phyloP scores from a whole-genome alignment of 1,284 basidiomycete genomes.

The Malassezia restricta region DNA sequence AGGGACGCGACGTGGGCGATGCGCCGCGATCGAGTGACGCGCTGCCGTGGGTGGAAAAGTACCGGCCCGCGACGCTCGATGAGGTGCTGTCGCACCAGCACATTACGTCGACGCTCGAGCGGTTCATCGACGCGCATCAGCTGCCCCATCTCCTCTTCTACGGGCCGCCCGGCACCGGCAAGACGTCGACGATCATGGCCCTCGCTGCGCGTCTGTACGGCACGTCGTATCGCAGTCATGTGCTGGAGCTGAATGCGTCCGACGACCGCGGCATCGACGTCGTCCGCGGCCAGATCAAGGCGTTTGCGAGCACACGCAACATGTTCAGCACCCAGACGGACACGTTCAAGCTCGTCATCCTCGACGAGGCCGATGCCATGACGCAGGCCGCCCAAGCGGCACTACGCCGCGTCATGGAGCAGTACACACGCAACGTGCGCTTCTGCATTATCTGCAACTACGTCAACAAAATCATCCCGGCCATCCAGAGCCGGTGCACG shows the following conservation, averaged over 20 bases:
- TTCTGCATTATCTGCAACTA: slow-evolving; percentile 99
- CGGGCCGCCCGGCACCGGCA: slow-evolving; percentile 91
- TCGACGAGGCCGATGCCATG: slow-evolving; percentile 99
- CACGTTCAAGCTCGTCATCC: slow-evolving; percentile 82
- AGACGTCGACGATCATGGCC: slow-evolving; percentile 94
- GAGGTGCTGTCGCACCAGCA: slow-evolving; percentile 44
- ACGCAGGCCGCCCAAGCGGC: slow-evolving; percentile 93
- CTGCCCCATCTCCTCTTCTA: slow-evolving; percentile 93
- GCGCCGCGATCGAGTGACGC: neutral
- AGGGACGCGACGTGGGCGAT: slow-evolving; percentile 3
- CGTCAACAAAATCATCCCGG: slow-evolving; percentile 97
- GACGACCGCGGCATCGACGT: slow-evolving; percentile 98
- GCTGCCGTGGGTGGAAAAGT: slow-evolving; percentile 42
- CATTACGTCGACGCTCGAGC: slow-evolving; percentile 47
- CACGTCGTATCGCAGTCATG: slow-evolving; percentile 65
- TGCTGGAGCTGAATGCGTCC: slow-evolving; percentile 93
- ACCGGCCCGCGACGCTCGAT: slow-evolving; percentile 37
- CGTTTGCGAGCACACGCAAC: slow-evolving; percentile 90
- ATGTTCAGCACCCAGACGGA: slow-evolving; percentile 49
- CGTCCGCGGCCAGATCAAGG: slow-evolving; percentile 95
- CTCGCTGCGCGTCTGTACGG: slow-evolving; percentile 89
- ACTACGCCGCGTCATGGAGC: slow-evolving; percentile 83
- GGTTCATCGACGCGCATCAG: slow-evolving; percentile 87
- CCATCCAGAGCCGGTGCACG: slow-evolving; percentile 96
- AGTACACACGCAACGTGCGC: slow-evolving; percentile 94